phyloP scores from a whole-genome alignment of 257 asterid genomes.

The Fraxinus americana region DNA sequence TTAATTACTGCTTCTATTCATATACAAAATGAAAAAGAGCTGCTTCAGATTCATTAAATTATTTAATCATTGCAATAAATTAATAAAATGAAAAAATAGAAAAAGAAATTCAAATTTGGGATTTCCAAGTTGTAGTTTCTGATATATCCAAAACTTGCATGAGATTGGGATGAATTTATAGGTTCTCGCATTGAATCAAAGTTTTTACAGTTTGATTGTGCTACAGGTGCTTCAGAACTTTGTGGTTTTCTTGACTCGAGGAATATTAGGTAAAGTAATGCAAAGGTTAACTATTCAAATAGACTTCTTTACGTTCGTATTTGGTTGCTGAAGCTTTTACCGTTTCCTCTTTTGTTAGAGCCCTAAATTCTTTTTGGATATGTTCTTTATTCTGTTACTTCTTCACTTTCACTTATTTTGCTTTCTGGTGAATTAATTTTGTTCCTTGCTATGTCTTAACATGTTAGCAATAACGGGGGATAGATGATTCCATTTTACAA shows the following conservation, averaged over 20 bases:
- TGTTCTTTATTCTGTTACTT: neutral
- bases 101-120: neutral
- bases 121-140: neutral
- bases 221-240: slow-evolving; percentile 89
- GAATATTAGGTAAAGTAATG: slow-evolving; percentile 59
- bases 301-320: neutral
- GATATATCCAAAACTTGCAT: neutral
- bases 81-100: too few relatives aligned
- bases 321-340: slow-evolving; percentile 7
- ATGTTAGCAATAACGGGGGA: neutral
- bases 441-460: neutral
- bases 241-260: slow-evolving; percentile 74
- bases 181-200: slow-evolving; percentile 8
- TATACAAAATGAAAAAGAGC: too few relatives aligned
- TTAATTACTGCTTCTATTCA: neutral
- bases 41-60: neutral
- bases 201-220: slow-evolving; percentile 26
- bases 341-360: neutral
- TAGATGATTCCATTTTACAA: neutral
- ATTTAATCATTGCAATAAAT: neutral
- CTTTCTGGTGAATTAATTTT: neutral
- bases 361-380: neutral
- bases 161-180: neutral
- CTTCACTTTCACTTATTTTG: neutral
- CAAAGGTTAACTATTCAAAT: neutral